Percentiles rank a stretch among this genome's conserved stretches.
Evolutionary conservation across 257 asterid species (phyloP).

Genomic region (Apocynum venetum): DNA sequence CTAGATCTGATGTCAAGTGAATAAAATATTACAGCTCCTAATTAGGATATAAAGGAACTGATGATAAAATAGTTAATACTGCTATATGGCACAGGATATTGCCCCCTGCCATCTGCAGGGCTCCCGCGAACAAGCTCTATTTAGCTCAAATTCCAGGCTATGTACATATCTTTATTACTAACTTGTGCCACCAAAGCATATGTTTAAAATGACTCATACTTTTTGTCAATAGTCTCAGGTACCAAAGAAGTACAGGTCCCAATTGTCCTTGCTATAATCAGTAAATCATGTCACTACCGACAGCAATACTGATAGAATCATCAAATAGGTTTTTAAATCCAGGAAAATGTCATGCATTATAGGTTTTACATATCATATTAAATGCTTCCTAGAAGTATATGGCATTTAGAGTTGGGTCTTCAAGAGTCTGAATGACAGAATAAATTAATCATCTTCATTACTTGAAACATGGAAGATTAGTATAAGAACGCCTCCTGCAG

Average conservation of each 20-base stretch:
- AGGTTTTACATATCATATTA: neutral
- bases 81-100: neutral
- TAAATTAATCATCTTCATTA: neutral
- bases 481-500: too few species aligned
- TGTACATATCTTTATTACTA: neutral
- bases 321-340: neutral
- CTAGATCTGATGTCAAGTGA: neutral
- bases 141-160: neutral
- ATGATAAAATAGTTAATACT: neutral
- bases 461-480: neutral
- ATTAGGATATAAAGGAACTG: neutral
- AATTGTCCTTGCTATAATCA: neutral
- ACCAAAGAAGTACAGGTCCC: neutral
- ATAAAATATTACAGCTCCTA: neutral
- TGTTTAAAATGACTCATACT: neutral
- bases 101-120: neutral
- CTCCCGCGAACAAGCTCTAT: neutral
- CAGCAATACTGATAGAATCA: neutral
- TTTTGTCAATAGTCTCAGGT: neutral
- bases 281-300: neutral
- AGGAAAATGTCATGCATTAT: neutral
- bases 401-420: neutral
- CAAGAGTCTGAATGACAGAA: neutral
- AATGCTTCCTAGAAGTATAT: neutral
- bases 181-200: neutral